Evolutionary conservation across 2,329 filamentous ascomycete species (phyloP).

Genomic region (Penicillium olsonii): DNA sequence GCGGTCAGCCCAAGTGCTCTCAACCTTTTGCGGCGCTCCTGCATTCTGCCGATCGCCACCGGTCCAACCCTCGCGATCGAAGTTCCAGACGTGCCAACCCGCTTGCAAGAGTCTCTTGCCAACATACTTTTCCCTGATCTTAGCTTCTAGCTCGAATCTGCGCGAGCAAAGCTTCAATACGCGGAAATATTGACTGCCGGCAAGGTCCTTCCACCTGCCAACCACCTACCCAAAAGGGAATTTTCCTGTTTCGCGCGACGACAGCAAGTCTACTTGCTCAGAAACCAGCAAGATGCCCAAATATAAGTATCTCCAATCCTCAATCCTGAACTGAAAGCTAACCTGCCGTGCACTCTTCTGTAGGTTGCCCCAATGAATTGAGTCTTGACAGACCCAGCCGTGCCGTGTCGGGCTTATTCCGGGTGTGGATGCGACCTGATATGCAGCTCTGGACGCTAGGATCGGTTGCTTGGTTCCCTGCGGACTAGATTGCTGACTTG

Average conservation of each 20-base stretch:
- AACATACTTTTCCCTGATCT: background rate
- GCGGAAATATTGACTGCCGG: background rate
- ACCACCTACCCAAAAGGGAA: conserved; percentile 13
- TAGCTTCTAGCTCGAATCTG: background rate
- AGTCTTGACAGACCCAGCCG: background rate
- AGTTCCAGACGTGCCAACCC: background rate
- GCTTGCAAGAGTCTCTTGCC: background rate
- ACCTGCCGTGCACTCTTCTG: conserved; percentile 66
- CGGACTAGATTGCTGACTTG: conserved; percentile 10
- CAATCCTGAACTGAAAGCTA: conserved; percentile 30
- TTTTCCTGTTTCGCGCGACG: conserved; percentile 22
- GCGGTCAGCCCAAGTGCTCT: too few species aligned
- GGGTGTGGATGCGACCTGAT: conserved; percentile 6
- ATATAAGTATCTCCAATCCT: conserved; percentile 62
- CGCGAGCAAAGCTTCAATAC: background rate
- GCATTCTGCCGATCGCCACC: too few species aligned
- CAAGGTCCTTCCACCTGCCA: background rate
- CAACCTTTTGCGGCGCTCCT: too few species aligned
- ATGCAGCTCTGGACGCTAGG: background rate
- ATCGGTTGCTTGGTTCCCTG: background rate
- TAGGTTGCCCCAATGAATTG: conserved; percentile 43
- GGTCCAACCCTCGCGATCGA: background rate
- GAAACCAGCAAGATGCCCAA: conserved; percentile 70
- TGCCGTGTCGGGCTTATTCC: conserved; percentile 4
- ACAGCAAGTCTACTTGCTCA: conserved; percentile 18